Conservation (phyloP, 176 grass and related monocot species). For the Luzula sylvatica region DNA sequence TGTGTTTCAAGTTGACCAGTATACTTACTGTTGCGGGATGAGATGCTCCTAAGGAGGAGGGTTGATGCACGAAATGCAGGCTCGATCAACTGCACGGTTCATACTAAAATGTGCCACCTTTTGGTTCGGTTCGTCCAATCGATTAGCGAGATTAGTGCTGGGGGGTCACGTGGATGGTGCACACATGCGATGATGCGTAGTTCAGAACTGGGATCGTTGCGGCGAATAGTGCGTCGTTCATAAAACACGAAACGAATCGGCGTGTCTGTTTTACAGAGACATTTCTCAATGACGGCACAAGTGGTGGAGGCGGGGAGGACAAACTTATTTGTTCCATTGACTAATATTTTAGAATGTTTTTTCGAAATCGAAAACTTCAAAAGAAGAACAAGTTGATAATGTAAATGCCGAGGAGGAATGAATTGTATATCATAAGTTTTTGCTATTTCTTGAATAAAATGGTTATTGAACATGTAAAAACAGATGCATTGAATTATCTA, state of each 20-base stretch:
- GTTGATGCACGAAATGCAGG: constrained; percentile 41
- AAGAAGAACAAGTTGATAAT: too few relatives aligned
- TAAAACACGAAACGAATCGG: constrained; percentile 48
- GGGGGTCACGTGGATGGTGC: constrained; percentile 46
- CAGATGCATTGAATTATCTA: too few relatives aligned
- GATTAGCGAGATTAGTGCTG: constrained; percentile 34
- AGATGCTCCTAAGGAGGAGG: constrained; percentile 33
- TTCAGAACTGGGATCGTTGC: constrained; percentile 40
- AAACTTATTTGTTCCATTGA: too few relatives aligned
- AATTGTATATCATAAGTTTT: too few relatives aligned
- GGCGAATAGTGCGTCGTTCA: constrained; percentile 53
- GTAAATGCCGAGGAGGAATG: too few relatives aligned
- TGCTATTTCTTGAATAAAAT: too few relatives aligned
- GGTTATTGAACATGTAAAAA: too few relatives aligned
- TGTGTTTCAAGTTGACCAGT: constrained; percentile 32
- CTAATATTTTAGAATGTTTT: too few relatives aligned
- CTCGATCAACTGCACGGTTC: constrained; percentile 63
- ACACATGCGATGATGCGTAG: constrained; percentile 48
- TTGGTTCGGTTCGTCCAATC: constrained; percentile 36
- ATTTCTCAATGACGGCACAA: too few relatives aligned
- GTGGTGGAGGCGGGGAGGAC: too few relatives aligned
- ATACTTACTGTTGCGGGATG: not conserved
- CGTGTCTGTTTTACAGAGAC: constrained; percentile 37
- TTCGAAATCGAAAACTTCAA: too few relatives aligned
- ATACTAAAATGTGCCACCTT: constrained; percentile 26